Conservation (phyloP, 2,329 filamentous ascomycete genomes). For the Emmonsiellopsis sp. region DNA sequence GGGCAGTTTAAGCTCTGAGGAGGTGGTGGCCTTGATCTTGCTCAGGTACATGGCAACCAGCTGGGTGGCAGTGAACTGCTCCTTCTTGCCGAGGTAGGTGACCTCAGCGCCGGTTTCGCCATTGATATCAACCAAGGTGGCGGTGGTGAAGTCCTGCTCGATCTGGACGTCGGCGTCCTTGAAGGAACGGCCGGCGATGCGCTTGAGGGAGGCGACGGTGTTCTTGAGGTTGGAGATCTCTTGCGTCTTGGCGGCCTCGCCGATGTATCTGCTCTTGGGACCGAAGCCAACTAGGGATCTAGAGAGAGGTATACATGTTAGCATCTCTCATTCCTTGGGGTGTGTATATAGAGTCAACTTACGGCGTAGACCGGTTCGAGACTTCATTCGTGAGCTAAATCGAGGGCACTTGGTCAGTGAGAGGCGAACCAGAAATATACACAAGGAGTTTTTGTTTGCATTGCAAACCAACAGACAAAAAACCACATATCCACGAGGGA, state of each 20-base stretch:
- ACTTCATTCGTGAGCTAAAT: conserved; percentile 93
- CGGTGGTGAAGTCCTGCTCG: conserved; percentile 86
- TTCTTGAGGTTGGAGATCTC: conserved; percentile 99
- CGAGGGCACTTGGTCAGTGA: conserved; percentile 12
- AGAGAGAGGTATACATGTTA: conserved; percentile 7
- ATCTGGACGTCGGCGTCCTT: conserved; percentile 86
- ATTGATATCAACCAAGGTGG: conserved; percentile 77
- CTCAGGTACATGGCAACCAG: conserved; percentile 90
- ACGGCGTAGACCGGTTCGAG: conserved; percentile 96
- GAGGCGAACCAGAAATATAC: conserved; percentile 12
- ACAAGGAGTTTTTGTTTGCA: not conserved
- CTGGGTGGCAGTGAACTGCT: conserved; percentile 90
- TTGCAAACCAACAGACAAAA: not conserved
- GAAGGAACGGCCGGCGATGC: conserved; percentile 77
- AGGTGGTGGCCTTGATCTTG: conserved; percentile 84
- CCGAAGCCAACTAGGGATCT: conserved; percentile 93
- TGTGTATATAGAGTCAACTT: conserved; percentile 41
- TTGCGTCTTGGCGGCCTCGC: conserved; percentile 94
- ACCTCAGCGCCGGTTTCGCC: conserved; percentile 95
- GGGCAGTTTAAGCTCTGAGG: conserved; percentile 77
- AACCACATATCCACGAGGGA: not conserved
- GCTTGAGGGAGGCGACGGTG: conserved; percentile 87
- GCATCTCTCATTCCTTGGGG: not conserved
- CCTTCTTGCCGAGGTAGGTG: conserved; percentile 85
- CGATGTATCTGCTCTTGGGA: conserved; percentile 85